Conservation (phyloP, 2,329 filamentous ascomycete genomes). For the Paraphoma sp. region DNA sequence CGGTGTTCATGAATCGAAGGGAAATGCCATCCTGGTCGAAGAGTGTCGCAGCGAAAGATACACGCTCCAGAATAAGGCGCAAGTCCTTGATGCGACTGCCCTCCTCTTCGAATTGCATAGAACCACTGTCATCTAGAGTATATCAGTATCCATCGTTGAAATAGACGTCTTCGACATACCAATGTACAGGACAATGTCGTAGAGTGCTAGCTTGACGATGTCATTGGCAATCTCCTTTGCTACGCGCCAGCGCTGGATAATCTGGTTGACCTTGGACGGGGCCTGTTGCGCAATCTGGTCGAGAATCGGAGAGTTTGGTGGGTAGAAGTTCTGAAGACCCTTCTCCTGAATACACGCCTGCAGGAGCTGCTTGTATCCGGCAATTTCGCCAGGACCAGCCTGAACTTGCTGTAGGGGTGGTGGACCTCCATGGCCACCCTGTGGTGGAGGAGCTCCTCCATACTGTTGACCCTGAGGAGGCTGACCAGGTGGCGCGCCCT, state of each 20-base stretch:
- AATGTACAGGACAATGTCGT: slow-evolving; percentile 69
- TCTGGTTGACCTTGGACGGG: slow-evolving; percentile 58
- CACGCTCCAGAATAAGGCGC: slow-evolving; percentile 67
- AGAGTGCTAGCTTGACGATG: slow-evolving; percentile 67
- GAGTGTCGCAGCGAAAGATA: slow-evolving; percentile 69
- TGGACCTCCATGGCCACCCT: slow-evolving; percentile 42
- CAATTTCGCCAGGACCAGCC: slow-evolving; percentile 58
- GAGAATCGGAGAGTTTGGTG: slow-evolving; percentile 58
- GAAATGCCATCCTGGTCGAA: slow-evolving; percentile 74
- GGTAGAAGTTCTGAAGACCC: slow-evolving; percentile 64
- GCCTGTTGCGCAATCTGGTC: slow-evolving; percentile 60
- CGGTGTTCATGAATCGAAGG: slow-evolving; percentile 73
- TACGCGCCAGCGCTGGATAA: slow-evolving; percentile 64
- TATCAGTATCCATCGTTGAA: slow-evolving; percentile 3
- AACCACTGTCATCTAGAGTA: slow-evolving; percentile 68
- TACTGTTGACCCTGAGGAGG: slow-evolving; percentile 43
- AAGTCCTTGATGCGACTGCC: slow-evolving; percentile 72
- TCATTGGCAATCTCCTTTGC: slow-evolving; percentile 67
- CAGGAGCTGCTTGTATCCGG: slow-evolving; percentile 64
- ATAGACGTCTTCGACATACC: slow-evolving; percentile 29
- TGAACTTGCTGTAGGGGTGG: slow-evolving; percentile 47
- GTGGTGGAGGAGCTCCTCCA: slow-evolving; percentile 33
- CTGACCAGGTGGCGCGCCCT: slow-evolving; percentile 32
- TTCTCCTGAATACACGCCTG: slow-evolving; percentile 66
- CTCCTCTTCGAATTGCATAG: slow-evolving; percentile 72